These are phyloP conservation scores for Malassezia arunalokei DNA, from an alignment of 1,284 basidiomycete species.

Conservation along the genomic window DNA sequence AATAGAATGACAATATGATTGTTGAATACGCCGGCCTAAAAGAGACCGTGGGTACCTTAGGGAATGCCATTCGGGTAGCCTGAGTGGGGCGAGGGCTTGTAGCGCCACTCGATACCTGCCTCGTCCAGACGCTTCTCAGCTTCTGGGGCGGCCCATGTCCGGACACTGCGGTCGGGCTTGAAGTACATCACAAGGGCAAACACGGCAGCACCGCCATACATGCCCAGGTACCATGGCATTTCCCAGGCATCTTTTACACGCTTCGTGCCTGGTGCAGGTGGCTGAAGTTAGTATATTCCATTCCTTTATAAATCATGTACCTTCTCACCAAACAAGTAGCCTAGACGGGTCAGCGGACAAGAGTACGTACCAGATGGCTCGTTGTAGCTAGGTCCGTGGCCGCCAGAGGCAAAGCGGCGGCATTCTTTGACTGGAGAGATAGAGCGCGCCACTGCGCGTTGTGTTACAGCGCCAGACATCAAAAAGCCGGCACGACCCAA, in stretches of 20 bases:
- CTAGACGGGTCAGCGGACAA: conserved; percentile 3
- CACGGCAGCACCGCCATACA: conserved; percentile 75
- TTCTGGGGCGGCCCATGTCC: conserved; percentile 40
- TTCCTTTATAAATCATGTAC: conserved; percentile 13
- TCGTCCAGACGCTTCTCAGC: conserved; percentile 41
- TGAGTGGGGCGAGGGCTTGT: conserved; percentile 42
- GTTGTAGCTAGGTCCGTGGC: conserved; percentile 28
- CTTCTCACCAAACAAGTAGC: conserved; percentile 42
- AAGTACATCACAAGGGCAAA: conserved; percentile 69
- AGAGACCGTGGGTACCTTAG: not conserved
- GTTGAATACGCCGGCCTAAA: too few species aligned
- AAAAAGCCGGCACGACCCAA: conserved; percentile 6
- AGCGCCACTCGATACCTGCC: conserved; percentile 36
- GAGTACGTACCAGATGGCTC: conserved; percentile 29
- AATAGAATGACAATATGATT: not conserved
- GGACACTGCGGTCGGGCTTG: conserved; percentile 69
- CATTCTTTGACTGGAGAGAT: not conserved
- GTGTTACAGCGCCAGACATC: conserved; percentile 1
- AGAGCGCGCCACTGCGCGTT: not conserved
- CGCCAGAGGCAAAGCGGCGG: conserved; percentile 15
- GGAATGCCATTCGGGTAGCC: conserved; percentile 23
- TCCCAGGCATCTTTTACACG: conserved; percentile 75
- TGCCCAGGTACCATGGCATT: conserved; percentile 47
- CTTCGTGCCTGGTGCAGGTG: conserved; percentile 59
- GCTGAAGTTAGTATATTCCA: conserved; percentile 20